Evolutionary conservation across 305 asterid species (phyloP).

Genomic region (Solanum hybrid): DNA sequence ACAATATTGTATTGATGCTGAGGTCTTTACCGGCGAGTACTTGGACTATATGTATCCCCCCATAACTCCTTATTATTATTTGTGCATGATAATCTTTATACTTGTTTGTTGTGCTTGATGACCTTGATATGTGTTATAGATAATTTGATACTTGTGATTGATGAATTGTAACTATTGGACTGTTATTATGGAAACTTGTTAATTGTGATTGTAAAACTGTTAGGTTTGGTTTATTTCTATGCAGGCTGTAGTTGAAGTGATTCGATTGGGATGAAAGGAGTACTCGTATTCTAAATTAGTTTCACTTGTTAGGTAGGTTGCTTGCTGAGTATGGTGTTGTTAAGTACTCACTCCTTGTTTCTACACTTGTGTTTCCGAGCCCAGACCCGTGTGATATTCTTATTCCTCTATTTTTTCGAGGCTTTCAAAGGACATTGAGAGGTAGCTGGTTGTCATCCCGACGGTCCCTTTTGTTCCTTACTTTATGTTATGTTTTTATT

Average conservation of each 20-base stretch:
- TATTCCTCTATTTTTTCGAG: neutral
- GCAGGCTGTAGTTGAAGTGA: neutral
- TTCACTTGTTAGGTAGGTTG: too few relatives aligned
- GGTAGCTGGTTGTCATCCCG: neutral
- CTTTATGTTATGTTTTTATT: too few relatives aligned
- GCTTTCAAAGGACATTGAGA: neutral
- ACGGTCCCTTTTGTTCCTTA: too few relatives aligned
- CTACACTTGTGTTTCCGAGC: too few relatives aligned
- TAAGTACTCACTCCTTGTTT: too few relatives aligned
- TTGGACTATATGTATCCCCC: neutral
- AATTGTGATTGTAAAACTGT: neutral
- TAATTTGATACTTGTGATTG: neutral
- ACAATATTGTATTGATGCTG: neutral
- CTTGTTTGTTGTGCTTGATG: neutral
- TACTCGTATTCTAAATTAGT: neutral
- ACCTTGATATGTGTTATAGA: neutral
- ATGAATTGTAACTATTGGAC: neutral
- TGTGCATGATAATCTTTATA: neutral
- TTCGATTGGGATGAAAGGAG: neutral
- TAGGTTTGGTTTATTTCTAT: neutral
- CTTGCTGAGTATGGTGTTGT: too few relatives aligned
- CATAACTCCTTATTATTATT: neutral
- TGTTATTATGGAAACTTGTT: neutral
- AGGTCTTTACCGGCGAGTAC: neutral
- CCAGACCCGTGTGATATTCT: neutral